Evolutionary conservation across 2,329 filamentous ascomycete species (phyloP), one percentile per base, ranked within the genome.

Genomic region (Colletotrichum sp.): DNA sequence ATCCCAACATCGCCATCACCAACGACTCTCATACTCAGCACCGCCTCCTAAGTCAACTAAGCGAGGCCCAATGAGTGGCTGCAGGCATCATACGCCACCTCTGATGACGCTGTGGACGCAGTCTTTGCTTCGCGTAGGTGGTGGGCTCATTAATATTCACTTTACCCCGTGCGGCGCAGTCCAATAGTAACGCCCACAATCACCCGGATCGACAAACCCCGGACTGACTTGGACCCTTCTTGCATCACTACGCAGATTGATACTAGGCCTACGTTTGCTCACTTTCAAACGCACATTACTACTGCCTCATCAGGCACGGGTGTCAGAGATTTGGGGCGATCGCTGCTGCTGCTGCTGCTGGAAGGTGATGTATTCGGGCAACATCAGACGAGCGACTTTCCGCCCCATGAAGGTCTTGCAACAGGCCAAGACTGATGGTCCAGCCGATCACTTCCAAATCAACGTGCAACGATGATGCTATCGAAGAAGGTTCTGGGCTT

Each of bases 211-310:
- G 52, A 32, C 75, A 24, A 21, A 36, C 60, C 66, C 62, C 7
- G 30, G 30, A n/a, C 36, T 55, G n/a, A 26, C 44, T 34, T 26
- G 52, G 62, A 75, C 75, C 71, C 71, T 77, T 71, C 72, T 64
- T 49, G 71, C 75, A 75, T 77, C 71, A 77, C 24, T 26, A 36
- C 67, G 67, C 71, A 67, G 71, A 59, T 26, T 5, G 32, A 66
- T 36, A 32, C 18, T 4, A 18, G 6, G 55, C 21, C 21, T 57
- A 59, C 6, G 24, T 28, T 59, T 21, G 44, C 44, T 52, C 10
- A 13, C n/a, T 52, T 3, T 52, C 18, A 21, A 21, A 13, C 6
- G 6, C 44, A 52, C 44, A 21, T 21, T 21, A 13, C 18, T 21
- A 52, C 44, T 52, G 12, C 44, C n/a, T 13, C 44, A 13, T 21